Conservation (phyloP, 495 filamentous ascomycete genomes). For the Podospora comata region DNA sequence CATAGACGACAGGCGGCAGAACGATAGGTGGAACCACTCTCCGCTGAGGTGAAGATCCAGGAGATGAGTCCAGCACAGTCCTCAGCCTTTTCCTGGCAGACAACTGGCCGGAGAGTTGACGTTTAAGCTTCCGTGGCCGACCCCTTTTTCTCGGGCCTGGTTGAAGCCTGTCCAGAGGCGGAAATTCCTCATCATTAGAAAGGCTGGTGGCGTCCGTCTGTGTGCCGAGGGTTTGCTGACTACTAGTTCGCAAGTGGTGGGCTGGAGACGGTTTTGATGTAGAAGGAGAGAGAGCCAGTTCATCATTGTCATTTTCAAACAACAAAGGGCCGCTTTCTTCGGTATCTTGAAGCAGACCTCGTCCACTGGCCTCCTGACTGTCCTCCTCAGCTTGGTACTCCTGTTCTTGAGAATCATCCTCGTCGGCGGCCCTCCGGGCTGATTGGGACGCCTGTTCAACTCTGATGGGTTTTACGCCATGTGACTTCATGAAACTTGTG, state of each 20-base stretch:
- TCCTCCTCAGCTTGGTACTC: constrained; percentile 53
- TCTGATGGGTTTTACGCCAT: constrained; percentile 62
- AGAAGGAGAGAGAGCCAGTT: constrained; percentile 32
- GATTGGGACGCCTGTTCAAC: constrained; percentile 39
- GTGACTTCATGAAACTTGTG: constrained; percentile 53
- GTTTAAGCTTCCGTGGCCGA: constrained; percentile 20
- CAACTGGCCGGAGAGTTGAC: constrained; percentile 17
- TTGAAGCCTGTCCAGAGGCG: constrained; percentile 32
- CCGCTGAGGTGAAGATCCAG: constrained; percentile 25
- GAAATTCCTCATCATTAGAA: constrained; percentile 41
- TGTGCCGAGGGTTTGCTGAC: constrained; percentile 22
- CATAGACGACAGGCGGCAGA: constrained; percentile 19
- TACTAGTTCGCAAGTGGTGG: constrained; percentile 23
- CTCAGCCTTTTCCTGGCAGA: constrained; percentile 27
- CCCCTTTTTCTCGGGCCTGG: constrained; percentile 14
- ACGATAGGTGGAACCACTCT: constrained; percentile 10
- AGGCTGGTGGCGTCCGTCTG: constrained; percentile 32
- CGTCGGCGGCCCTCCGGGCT: constrained; percentile 23
- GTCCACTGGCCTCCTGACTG: constrained; percentile 37
- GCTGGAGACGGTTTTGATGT: constrained; percentile 29
- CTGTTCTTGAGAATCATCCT: constrained; percentile 49
- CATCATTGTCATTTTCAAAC: constrained; percentile 28
- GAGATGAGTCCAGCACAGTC: constrained; percentile 18
- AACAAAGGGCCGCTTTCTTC: constrained; percentile 32
- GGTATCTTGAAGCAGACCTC: constrained; percentile 11